Base-by-base conservation (phyloP, 768 basidiomycete species). In the Tricholoma sp. region DNA sequence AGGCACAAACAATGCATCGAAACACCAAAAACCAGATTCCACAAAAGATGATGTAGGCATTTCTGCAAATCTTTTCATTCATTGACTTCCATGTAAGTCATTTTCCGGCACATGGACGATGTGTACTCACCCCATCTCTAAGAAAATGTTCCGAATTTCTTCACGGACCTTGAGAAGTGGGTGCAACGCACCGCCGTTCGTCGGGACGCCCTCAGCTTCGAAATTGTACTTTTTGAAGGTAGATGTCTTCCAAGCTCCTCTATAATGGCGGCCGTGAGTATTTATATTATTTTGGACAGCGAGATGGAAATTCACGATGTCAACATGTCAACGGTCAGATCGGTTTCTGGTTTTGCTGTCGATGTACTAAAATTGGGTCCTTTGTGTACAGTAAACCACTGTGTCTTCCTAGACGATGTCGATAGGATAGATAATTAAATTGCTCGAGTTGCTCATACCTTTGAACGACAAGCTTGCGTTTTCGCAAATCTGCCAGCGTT, bases 21-120 rank as follows among this genome's bases (percentile, higher is more conserved):
- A 98, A 70, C 94, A 97, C 97, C 97, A 99, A 81, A 98, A 99
- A 34, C 90, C 91, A 19, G 94, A 96, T 74, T 99, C 97, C 56
- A 99, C 94, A 70, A 93, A 99, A 55, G 87, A 85, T 51, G 86
- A 85, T 8, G 97, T 98, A 12, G 95, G 94, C 97, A 99, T 99
- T 74, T 99, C 97, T 50, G 94, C 87, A 74, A 98, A 99, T 9
- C 96, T 98, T 53, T 51, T 31, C 41, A 29, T 50, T 24, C 4
- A 10, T 18, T 31, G 47, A n/a, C 9, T n/a, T 22, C n/a, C 18
- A 31, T 7, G 59, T 49, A 27, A 54, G 46, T 1, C 29, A 41
- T 14, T 29, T 3, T 5, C 29, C 21, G 14, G 31, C 51, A 29
- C 41, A 19, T 59, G 18, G 24, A 31, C 29, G 5, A 52, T 12